phyloP scores from a whole-genome alignment of 306 rosid genomes.

The Citrullus amarus region DNA sequence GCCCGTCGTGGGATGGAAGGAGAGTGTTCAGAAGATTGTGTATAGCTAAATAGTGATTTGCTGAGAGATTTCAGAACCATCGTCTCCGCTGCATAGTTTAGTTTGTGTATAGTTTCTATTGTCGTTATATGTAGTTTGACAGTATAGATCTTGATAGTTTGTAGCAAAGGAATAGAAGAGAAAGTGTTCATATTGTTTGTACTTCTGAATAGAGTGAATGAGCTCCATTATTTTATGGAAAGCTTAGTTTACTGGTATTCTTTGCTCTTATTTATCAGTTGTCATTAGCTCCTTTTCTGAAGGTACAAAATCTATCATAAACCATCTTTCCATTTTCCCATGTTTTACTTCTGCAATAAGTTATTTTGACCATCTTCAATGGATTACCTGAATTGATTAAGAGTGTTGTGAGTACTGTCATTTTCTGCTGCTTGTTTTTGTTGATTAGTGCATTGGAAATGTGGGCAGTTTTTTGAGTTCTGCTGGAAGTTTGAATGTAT shows the following conservation, averaged over 20 bases:
- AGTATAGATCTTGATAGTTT: conserved; percentile 15
- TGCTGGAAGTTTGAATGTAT: not conserved
- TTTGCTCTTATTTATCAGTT: not conserved
- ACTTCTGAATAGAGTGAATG: not conserved
- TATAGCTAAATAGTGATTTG: conserved; percentile 28
- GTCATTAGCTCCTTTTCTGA: not conserved
- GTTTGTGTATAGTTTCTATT: conserved; percentile 37
- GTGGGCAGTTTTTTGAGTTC: not conserved
- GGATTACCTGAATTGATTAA: conserved; percentile 49
- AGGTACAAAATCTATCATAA: not conserved
- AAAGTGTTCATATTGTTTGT: conserved; percentile 28
- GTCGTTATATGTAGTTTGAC: conserved; percentile 9
- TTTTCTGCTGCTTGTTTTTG: not conserved
- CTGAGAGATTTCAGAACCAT: conserved; percentile 23
- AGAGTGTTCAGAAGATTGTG: conserved; percentile 34
- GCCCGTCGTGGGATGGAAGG: not conserved
- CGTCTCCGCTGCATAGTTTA: conserved; percentile 26
- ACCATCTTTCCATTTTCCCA: not conserved
- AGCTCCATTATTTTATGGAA: conserved; percentile 1
- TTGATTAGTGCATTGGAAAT: not conserved
- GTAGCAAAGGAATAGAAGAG: conserved; percentile 19
- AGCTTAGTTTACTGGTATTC: not conserved
- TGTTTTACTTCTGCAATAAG: not conserved
- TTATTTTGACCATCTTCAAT: conserved; percentile 62
- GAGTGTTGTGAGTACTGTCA: not conserved